Base-by-base conservation (phyloP, 1,284 basidiomycete genomes). In the Fomitopsis pinicola region DNA sequence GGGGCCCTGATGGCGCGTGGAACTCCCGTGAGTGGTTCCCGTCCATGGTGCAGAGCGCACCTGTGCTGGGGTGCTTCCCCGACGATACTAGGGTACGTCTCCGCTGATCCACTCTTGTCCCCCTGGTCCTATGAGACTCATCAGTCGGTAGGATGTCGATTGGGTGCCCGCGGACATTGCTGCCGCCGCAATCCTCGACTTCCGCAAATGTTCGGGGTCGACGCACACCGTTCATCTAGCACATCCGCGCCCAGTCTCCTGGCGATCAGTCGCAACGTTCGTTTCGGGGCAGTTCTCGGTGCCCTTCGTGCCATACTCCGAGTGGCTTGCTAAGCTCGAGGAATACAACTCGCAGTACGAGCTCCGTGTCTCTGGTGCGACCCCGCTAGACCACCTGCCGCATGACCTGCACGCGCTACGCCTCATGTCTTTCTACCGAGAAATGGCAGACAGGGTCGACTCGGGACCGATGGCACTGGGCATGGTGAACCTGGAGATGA, bases 21-120 rank as follows among this genome's bases (percentile, higher is more conserved):
- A 77, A 75, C 50, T 66, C 71, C 50, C 71, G 68, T 17, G 80
- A 82, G 55, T 82, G 80, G 80, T 67, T 81, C 15, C 80, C 80
- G 1, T 69, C 73, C 50, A 68, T 82, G 5, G 71, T 81, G n/a
- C 73, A 76, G 59, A 75, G 73, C 0, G 72, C 71, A 10, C 48
- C 71, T 2, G 59, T 67, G 17, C 62, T 75, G 4, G 67, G 68
- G 3, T 70, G 59, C 15, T 60, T 78, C 8, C 75, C 75, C 2
- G 65, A 66, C 44, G 58, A 65, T 38, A 48, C 60, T 9, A 64
- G 62, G 45, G 70, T 71, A 54, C 42, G 67, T 54, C 57, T 22
- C 22, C n/a, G n/a, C n/a, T n/a, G n/a, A n/a, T n/a, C 28, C 35
- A 36, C 33, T 55, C 5, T n/a, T 68, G 58, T 48, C 68, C 38